Evolutionary conservation across 495 filamentous ascomycete genomes (phyloP), one percentile per base, ranked within the genome.

Genomic region (Penicillium cinerascens): DNA sequence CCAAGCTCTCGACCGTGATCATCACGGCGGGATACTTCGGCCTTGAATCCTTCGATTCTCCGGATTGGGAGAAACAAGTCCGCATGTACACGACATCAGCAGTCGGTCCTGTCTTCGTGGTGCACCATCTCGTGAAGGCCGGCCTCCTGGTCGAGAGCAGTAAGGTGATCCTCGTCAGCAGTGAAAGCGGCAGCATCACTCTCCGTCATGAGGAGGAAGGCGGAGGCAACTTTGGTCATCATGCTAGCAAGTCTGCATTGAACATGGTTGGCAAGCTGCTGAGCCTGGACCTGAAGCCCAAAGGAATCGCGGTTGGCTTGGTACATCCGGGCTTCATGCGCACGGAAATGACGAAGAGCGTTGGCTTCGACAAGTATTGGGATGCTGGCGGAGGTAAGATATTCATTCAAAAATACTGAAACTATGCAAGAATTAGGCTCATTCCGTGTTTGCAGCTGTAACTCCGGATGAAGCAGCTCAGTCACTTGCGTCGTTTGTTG

Each of bases 251-350:
- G 60, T 77, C 84, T 4, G 87, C 86, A 4, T 63, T 85, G 48
- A 90, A 89, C 63, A 90, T 90, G 87, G 82, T 83, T 4, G 87
- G 85, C 4, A 86, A 85, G 59, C 71, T 90, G 40, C 64, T 90
- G 29, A 82, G 79, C 56, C 64, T 87, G 54, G 86, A 90, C 62
- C 65, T 90, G 18, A 83, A 84, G 63, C 73, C 78, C 0, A 71
- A 82, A 38, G 81, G 77, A 0, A 76, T 90, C 44, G 75, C 84
- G 2, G 81, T 90, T 8, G 83, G 78, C 6, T 69, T 88, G 44
- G 75, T 89, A 17, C 86, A 90, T 65, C 86, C 87, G 4, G 85
- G 86, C 0, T 88, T 88, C 62, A 87, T 90, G 85, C 69, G 86
- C 42, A 88, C 86, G 16, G 83, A 88, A 59, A 87, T 88, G 83